Evolutionary conservation across 116 monocot genomes (phyloP).

Genomic region (Papilionanthe hybrid): DNA sequence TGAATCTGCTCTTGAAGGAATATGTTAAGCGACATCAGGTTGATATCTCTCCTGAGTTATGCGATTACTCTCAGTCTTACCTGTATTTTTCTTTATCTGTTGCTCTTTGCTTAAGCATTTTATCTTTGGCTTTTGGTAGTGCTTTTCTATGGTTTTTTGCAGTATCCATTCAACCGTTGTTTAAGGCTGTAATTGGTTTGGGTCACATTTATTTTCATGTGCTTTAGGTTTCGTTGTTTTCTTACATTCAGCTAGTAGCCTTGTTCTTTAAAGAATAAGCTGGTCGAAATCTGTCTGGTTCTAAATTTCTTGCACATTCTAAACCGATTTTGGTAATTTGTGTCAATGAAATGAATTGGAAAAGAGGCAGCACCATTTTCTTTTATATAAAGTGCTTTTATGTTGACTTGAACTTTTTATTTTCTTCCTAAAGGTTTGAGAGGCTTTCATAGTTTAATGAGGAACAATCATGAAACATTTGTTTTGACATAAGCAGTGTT

Average conservation of each 20-base stretch:
- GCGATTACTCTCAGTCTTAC: not conserved
- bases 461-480: not conserved
- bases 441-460: not conserved
- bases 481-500: not conserved
- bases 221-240: not conserved
- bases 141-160: not conserved
- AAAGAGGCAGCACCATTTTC: not conserved
- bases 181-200: not conserved
- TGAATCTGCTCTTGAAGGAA: not conserved
- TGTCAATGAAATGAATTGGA: not conserved
- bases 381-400: not conserved
- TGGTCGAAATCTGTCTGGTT: not conserved
- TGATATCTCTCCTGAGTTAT: not conserved
- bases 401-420: not conserved
- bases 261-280: not conserved
- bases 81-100: not conserved
- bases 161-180: not conserved
- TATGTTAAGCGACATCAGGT: not conserved
- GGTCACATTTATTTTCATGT: not conserved
- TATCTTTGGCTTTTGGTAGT: not conserved
- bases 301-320: not conserved
- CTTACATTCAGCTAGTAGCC: not conserved
- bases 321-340: not conserved
- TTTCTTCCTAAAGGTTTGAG: not conserved
- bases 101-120: not conserved